Base-by-base conservation (phyloP, 192 early-diverging fungal genomes). In the Obelidium mucronatum region DNA sequence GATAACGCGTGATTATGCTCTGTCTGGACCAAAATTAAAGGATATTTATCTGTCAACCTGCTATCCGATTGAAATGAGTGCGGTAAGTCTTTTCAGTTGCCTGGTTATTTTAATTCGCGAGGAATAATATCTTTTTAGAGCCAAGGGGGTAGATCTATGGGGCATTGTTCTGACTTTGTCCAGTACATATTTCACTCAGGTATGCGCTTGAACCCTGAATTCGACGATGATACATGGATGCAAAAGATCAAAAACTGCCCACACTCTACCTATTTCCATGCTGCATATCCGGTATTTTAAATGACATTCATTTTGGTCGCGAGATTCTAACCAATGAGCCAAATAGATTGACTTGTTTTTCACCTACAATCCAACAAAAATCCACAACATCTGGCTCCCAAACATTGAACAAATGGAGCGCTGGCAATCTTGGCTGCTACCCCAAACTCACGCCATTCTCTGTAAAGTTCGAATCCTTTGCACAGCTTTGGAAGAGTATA, bases 81-180 rank as follows among this genome's bases (percentile, higher is more conserved):
- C 24, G 34, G 42, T 39, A 8, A 36, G 31, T n/a, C n/a, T n/a
- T n/a, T n/a, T n/a, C n/a, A n/a, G n/a, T n/a, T n/a, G n/a, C n/a
- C n/a, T n/a, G n/a, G 22, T 66, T 8, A 26, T 66, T 39, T 66
- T 66, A 22, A 8, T 48, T 11, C 35, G 42, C 31, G 19, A 48
- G 8, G 44, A 0, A 48, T 48, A 15, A 19, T 19, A 6, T 39
- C 31, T 48, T 42, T 48, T 22, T n/a, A 39, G 64, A 31, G 51
- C 44, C 40, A 53, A n/a, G 22, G 67, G 52, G 67, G 44, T 17
- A 28, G 67, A 26, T 28, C n/a, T 37, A 69, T 69, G 67, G 73
- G 73, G 11, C 73, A 74, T 34, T 74, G 73, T 40, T 44, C 37
- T 2, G 73, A 74, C 48, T 74, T 65, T 37, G 73, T 51, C 17